A percentile compares a stretch with the other conserved stretches of the same genome.
Conservation (phyloP, 1,284 basidiomycete species). For the Melampsora americana region DNA sequence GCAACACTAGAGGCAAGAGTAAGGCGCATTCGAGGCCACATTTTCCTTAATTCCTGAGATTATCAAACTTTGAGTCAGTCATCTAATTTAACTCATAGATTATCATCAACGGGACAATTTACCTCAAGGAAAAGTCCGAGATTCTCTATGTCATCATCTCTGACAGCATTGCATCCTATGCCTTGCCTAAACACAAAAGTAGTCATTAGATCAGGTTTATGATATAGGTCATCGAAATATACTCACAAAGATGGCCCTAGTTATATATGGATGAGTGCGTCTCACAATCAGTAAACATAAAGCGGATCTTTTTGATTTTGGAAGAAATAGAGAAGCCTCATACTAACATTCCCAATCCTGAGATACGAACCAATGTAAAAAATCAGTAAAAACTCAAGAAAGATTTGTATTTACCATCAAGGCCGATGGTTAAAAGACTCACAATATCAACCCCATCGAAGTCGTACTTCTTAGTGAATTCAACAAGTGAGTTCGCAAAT, state of each 20-base stretch:
- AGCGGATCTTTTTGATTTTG: neutral
- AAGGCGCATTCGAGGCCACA: slow-evolving; percentile 29
- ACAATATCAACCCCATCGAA: slow-evolving; percentile 35
- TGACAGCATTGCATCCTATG: slow-evolving; percentile 37
- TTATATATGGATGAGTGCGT: neutral
- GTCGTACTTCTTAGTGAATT: slow-evolving; percentile 38
- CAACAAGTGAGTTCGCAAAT: slow-evolving; percentile 27
- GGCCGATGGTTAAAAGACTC: too few relatives aligned
- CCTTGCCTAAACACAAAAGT: slow-evolving; percentile 18
- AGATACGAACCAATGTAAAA: too few relatives aligned
- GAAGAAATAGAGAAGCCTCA: neutral
- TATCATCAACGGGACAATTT: neutral
- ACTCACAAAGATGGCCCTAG: slow-evolving; percentile 34
- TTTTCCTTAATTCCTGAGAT: slow-evolving; percentile 25
- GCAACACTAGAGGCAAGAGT: slow-evolving; percentile 12
- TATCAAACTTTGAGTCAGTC: neutral
- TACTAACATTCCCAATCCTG: slow-evolving; percentile 43
- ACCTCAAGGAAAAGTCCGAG: slow-evolving; percentile 25
- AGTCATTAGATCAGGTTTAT: neutral
- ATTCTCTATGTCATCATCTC: slow-evolving; percentile 16
- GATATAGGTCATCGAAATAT: neutral
- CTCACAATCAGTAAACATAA: neutral
- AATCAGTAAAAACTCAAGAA: too few relatives aligned
- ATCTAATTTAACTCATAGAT: neutral
- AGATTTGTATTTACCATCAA: too few relatives aligned